Conservation (phyloP, 495 filamentous ascomycete species). For the Tetracladium marchalianum region DNA sequence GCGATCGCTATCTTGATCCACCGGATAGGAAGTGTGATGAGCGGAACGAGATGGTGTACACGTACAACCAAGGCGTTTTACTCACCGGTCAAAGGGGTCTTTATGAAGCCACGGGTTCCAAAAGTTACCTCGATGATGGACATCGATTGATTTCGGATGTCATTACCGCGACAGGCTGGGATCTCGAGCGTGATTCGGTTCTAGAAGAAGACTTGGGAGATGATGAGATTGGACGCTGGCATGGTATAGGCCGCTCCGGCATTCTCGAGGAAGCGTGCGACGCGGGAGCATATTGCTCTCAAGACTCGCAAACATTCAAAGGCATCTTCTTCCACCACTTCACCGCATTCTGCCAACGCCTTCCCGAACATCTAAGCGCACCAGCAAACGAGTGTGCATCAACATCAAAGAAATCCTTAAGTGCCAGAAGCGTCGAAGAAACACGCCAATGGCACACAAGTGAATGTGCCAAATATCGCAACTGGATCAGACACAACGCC, state of each 20-base stretch:
- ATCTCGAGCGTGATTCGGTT: constrained; percentile 22
- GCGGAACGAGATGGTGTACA: constrained; percentile 82
- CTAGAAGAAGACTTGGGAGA: constrained; percentile 7
- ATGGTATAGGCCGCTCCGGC: constrained; percentile 65
- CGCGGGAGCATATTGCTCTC: constrained; percentile 59
- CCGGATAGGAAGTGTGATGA: constrained; percentile 47
- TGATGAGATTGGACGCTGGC: constrained; percentile 38
- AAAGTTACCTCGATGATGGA: constrained; percentile 65
- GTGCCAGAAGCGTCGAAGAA: neutral
- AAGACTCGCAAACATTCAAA: constrained; percentile 90
- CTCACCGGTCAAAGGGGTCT: constrained; percentile 76
- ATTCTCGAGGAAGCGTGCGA: constrained; percentile 85
- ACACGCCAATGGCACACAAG: constrained; percentile 35
- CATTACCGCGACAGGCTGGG: constrained; percentile 69
- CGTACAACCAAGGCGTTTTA: constrained; percentile 95
- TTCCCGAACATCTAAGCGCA: constrained; percentile 33
- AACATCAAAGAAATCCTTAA: constrained; percentile 5
- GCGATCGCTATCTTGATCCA: constrained; percentile 20
- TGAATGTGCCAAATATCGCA: constrained; percentile 53
- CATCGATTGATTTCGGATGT: constrained; percentile 63
- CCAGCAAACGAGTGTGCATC: constrained; percentile 7
- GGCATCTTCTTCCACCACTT: constrained; percentile 92
- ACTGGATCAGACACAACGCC: constrained; percentile 73
- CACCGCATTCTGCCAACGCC: constrained; percentile 62
- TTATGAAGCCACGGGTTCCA: constrained; percentile 59